Percentiles rank a stretch among this genome's conserved stretches.
Evolutionary conservation across 2,329 filamentous ascomycete genomes (phyloP).

Genomic region (Tolypocladium album): DNA sequence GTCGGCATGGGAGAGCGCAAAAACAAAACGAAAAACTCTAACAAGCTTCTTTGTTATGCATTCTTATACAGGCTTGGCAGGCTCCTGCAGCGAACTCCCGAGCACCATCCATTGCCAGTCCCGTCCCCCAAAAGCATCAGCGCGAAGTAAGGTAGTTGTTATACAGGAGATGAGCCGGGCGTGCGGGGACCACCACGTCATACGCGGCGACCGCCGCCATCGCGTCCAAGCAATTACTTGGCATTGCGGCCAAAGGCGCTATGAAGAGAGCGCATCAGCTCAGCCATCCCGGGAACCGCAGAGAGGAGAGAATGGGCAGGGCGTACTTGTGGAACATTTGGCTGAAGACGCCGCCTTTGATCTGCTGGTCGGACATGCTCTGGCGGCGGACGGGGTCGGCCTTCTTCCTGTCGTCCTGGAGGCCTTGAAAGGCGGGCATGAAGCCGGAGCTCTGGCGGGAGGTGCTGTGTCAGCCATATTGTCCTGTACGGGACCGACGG

Average conservation of each 20-base stretch:
- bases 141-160: neutral
- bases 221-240: conserved; percentile 3
- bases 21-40: neutral
- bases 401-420: conserved; percentile 39
- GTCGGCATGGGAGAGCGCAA: no score
- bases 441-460: conserved; percentile 31
- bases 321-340: conserved; percentile 48
- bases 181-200: neutral
- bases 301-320: neutral
- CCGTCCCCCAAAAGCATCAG: neutral
- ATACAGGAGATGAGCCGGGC: neutral
- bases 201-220: neutral
- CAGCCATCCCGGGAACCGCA: neutral
- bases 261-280: neutral
- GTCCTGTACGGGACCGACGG: neutral
- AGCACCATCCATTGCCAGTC: neutral
- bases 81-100: neutral
- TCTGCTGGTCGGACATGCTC: conserved; percentile 43
- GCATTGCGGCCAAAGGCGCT: conserved; percentile 24
- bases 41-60: neutral
- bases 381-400: conserved; percentile 38
- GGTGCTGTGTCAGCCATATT: neutral
- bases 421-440: conserved; percentile 36
- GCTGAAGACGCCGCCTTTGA: conserved; percentile 37
- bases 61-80: neutral